These are phyloP conservation scores for Arabidopsis arenosa DNA, from an alignment of 345 rosid genomes.

Conservation along the genomic window DNA sequence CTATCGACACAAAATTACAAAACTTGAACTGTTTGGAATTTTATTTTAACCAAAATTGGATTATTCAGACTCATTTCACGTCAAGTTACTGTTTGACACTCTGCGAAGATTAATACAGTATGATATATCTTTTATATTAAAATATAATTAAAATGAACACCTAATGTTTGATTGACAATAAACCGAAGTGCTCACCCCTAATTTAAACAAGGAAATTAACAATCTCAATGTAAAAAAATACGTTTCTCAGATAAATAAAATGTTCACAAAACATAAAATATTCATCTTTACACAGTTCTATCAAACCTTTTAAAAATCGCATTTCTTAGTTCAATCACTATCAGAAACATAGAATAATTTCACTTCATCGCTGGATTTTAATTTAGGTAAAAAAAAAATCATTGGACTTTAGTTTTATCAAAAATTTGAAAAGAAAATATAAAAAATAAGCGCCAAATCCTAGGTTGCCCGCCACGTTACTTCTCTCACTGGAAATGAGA, in stretches of 20 bases:
- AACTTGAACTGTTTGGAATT: neutral
- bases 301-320: neutral
- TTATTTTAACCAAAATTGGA: neutral
- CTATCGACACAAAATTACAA: neutral
- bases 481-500: slow-evolving; percentile 46
- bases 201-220: neutral
- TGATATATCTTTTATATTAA: neutral
- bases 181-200: no score
- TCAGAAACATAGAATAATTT: no score
- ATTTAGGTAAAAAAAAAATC: no score
- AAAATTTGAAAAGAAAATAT: slow-evolving; percentile 49
- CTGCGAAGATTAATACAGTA: neutral
- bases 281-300: neutral
- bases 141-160: neutral
- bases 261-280: neutral
- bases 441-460: slow-evolving; percentile 68
- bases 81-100: neutral
- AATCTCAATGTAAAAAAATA: neutral
- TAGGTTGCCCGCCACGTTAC: slow-evolving; percentile 74
- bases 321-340: no score
- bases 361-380: no score
- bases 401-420: neutral
- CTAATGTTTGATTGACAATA: no score
- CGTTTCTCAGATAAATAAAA: neutral
- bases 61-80: neutral